Conservation (phyloP, 805 yeast species). For the Saturnispora sanitii region DNA sequence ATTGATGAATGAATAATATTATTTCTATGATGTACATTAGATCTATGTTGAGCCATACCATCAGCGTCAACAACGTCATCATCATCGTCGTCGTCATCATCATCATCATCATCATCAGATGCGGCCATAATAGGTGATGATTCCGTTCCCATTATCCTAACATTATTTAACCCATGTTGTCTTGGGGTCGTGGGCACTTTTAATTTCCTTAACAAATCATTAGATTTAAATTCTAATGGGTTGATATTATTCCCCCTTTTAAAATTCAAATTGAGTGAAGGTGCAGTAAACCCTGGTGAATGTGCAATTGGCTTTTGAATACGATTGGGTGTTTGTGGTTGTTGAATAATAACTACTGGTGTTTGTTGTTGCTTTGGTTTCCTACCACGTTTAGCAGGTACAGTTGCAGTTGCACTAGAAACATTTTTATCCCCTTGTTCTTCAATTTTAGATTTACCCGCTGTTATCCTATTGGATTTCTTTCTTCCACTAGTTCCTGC, state of each 20-base stretch:
- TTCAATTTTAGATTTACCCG: not conserved
- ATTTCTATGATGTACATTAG: not conserved
- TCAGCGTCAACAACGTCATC: constrained; percentile 5
- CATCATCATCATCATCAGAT: constrained; percentile 8
- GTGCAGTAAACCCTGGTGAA: not conserved
- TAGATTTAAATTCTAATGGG: not conserved
- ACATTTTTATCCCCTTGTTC: not conserved
- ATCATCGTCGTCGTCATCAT: constrained; percentile 4
- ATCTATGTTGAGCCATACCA: not conserved
- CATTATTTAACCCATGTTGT: not conserved
- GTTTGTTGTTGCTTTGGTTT: too few relatives aligned
- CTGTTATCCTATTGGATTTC: constrained; percentile 10
- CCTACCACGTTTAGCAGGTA: constrained; percentile 9
- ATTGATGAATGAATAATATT: not conserved
- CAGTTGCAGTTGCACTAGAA: constrained; percentile 10
- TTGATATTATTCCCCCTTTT: not conserved
- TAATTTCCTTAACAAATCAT: constrained; percentile 11
- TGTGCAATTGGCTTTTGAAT: constrained; percentile 2
- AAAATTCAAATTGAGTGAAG: not conserved
- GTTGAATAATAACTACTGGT: too few relatives aligned
- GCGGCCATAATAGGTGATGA: constrained; percentile 10
- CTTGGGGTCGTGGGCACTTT: constrained; percentile 13
- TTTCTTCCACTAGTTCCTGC: constrained; percentile 29
- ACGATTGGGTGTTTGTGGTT: not conserved
- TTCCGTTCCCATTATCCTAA: constrained; percentile 8